Evolutionary conservation across 257 asterid genomes (phyloP).

Genomic region (Striga asiatica): DNA sequence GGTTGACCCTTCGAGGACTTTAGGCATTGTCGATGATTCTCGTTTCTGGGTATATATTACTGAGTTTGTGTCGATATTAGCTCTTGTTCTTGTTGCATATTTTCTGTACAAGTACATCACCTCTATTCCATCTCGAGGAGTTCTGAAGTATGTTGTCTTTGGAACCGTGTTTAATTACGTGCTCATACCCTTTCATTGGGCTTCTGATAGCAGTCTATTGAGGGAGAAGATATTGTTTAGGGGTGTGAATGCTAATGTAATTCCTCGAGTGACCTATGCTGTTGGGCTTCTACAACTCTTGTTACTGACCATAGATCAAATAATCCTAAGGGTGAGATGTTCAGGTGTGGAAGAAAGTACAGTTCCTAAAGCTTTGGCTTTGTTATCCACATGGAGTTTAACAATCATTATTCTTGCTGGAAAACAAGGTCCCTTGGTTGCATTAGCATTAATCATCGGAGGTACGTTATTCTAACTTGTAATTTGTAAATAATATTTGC

Average conservation of each 20-base stretch:
- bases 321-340: constrained; percentile 21
- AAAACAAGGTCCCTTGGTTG: constrained; percentile 78
- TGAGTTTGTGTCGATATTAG: constrained; percentile 50
- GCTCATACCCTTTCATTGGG: constrained; percentile 61
- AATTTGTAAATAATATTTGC: no score
- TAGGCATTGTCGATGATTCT: constrained; percentile 38
- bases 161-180: constrained; percentile 44
- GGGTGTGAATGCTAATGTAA: constrained; percentile 33
- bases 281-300: constrained; percentile 59
- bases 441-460: constrained; percentile 53
- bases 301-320: constrained; percentile 30
- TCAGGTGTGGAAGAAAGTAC: constrained; percentile 31
- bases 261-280: constrained; percentile 67
- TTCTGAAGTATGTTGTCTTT: constrained; percentile 38
- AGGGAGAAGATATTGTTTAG: constrained; percentile 21
- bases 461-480: constrained; percentile 35
- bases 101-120: constrained; percentile 41
- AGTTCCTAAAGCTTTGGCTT: constrained; percentile 38
- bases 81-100: constrained; percentile 48
- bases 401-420: constrained; percentile 71
- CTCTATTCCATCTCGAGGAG: constrained; percentile 34
- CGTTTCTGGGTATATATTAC: constrained; percentile 37
- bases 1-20: constrained; percentile 45
- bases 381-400: constrained; percentile 76
- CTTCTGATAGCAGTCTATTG: constrained; percentile 37